A percentile compares a stretch with the other conserved stretches of the same genome.
These are phyloP conservation scores for Phytophthora brassicae DNA, from an alignment of 352 stramenopile genomes.

Conservation along the genomic window DNA sequence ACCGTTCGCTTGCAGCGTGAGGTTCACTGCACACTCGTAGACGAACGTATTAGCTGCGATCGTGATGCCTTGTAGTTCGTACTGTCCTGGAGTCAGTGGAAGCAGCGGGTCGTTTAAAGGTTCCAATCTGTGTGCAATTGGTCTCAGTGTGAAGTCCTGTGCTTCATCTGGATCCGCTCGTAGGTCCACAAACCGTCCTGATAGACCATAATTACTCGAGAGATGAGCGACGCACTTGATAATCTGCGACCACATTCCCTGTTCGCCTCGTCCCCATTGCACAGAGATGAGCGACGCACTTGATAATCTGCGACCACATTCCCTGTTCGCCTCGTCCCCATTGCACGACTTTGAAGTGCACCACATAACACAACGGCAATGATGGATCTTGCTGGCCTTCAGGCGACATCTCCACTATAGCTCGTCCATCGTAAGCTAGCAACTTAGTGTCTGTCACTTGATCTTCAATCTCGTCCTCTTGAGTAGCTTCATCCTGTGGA, in stretches of 20 bases:
- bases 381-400: conserved; percentile 1
- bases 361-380: conserved; percentile 28
- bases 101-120: conserved; percentile 29
- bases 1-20: conserved; percentile 45
- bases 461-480: not conserved
- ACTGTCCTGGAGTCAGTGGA: conserved; percentile 53
- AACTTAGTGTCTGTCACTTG: conserved; percentile 18
- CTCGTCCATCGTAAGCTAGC: conserved; percentile 34
- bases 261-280: conserved; percentile 32
- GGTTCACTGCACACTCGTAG: conserved; percentile 48
- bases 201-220: conserved; percentile 14
- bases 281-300: conserved; percentile 39
- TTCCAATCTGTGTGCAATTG: conserved; percentile 27
- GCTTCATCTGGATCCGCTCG: conserved; percentile 27
- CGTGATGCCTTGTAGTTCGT: conserved; percentile 55
- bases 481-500: not conserved
- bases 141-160: conserved; percentile 33
- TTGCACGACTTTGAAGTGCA: conserved; percentile 51
- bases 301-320: conserved; percentile 36
- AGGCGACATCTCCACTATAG: conserved; percentile 25
- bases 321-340: conserved; percentile 32
- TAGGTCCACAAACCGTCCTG: conserved; percentile 33
- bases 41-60: conserved; percentile 61
- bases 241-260: conserved; percentile 34
- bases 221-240: conserved; percentile 37